A percentile compares a stretch with the other conserved stretches of the same genome.
These are phyloP conservation scores for Fusarium kyushuense DNA, from an alignment of 2,329 filamentous ascomycete species.

Conservation along the genomic window DNA sequence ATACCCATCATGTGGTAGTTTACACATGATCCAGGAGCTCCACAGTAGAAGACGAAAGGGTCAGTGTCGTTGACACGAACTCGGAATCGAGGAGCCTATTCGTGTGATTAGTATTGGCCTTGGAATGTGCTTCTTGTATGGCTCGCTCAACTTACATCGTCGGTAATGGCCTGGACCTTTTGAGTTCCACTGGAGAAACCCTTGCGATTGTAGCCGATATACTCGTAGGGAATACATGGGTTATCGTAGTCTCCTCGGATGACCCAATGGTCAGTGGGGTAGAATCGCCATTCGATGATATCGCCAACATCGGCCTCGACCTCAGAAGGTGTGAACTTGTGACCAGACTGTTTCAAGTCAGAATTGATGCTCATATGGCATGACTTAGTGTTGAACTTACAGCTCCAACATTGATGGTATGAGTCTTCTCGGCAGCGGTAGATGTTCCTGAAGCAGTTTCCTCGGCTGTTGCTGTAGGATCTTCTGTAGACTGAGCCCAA, in stretches of 20 bases:
- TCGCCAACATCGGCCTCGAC: slow-evolving; percentile 59
- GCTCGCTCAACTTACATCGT: slow-evolving; percentile 55
- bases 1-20: slow-evolving; percentile 78
- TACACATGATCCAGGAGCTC: slow-evolving; percentile 73
- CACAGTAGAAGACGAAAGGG: slow-evolving; percentile 78
- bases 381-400: slow-evolving; percentile 23
- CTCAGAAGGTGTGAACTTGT: slow-evolving; percentile 50
- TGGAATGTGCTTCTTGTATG: not conserved
- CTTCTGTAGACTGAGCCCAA: slow-evolving; percentile 36
- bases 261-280: slow-evolving; percentile 73
- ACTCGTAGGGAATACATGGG: slow-evolving; percentile 74
- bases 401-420: slow-evolving; percentile 46
- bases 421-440: slow-evolving; percentile 36
- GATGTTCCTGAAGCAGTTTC: slow-evolving; percentile 36
- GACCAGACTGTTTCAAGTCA: slow-evolving; percentile 44
- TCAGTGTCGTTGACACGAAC: slow-evolving; percentile 69
- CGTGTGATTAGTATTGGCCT: slow-evolving; percentile 6
- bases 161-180: slow-evolving; percentile 59
- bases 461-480: slow-evolving; percentile 30
- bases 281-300: slow-evolving; percentile 70
- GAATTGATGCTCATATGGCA: not conserved
- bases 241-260: slow-evolving; percentile 67
- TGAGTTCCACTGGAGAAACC: slow-evolving; percentile 67
- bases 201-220: slow-evolving; percentile 59
- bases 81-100: slow-evolving; percentile 57